A percentile compares a stretch with the other conserved stretches of the same genome.
These are phyloP conservation scores for Saccharomyces hybrid DNA, from an alignment of 1,139 yeast species.

Conservation along the genomic window DNA sequence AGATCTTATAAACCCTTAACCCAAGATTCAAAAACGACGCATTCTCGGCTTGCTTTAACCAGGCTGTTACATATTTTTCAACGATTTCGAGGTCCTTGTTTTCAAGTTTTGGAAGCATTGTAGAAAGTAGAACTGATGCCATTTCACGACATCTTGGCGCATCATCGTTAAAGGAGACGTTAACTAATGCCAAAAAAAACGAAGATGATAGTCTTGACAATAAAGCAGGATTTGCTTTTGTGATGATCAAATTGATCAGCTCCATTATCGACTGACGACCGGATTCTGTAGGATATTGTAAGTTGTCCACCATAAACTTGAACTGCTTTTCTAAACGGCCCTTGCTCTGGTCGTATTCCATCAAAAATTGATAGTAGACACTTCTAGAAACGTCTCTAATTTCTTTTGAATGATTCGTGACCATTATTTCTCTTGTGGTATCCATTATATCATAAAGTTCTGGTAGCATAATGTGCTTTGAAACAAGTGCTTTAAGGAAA, in stretches of 20 bases:
- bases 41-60: conserved; percentile 58
- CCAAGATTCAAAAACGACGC: conserved; percentile 65
- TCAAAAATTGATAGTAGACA: conserved; percentile 74
- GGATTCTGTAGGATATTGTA: conserved; percentile 74
- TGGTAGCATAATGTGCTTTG: conserved; percentile 69
- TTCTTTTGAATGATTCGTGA: conserved; percentile 77
- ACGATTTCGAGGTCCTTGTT: conserved; percentile 38
- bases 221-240: conserved; percentile 57
- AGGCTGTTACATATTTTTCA: conserved; percentile 53
- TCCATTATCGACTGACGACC: conserved; percentile 94
- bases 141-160: conserved; percentile 74
- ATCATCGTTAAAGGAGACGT: conserved; percentile 71
- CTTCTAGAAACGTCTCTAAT: conserved; percentile 83
- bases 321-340: conserved; percentile 80
- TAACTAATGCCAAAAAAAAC: conserved; percentile 74
- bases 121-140: conserved; percentile 57
- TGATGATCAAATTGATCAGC: conserved; percentile 60
- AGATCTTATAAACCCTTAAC: conserved; percentile 61
- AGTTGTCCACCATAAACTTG: conserved; percentile 68
- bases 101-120: conserved; percentile 48
- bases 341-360: conserved; percentile 92
- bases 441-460: conserved; percentile 90
- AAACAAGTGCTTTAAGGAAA: conserved; percentile 66
- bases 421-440: conserved; percentile 72
- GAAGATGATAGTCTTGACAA: conserved; percentile 59